Evolutionary conservation across 345 rosid genomes (phyloP), one percentile per base, ranked within the genome.

Genomic region (Carallia pectinifolia): DNA sequence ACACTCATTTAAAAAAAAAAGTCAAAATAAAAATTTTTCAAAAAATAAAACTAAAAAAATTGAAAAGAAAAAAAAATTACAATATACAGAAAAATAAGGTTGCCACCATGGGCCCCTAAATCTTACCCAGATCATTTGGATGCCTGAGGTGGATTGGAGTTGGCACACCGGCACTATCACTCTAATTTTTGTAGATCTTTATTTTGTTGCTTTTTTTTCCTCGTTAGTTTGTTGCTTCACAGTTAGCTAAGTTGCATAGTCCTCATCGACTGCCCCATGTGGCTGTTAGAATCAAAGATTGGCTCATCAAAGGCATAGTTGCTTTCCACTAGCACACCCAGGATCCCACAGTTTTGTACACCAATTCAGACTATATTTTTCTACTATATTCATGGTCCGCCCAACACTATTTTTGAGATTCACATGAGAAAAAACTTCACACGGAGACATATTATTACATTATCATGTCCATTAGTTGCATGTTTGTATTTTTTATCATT

Each of bases 211-310:
- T 52, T 77, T 68, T n/a, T n/a, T n/a, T n/a, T n/a, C n/a, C n/a
- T n/a, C n/a, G n/a, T n/a, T n/a, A n/a, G n/a, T n/a, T n/a, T n/a
- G n/a, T n/a, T n/a, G n/a, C n/a, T n/a, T n/a, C n/a, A 3, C 31
- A 38, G 66, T 56, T 27, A 47, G 68, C 61, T 8, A 69, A 61
- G 62, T 62, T 63, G 62, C 61, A 37, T 67, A 30, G 59, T 44
- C 68, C 68, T 73, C 6, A 36, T 44, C 64, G 53, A 68, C 60
- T 61, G 69, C 33, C 29, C 36, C 77, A 65, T 69, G 70, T 70
- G 75, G 62, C 69, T 37, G 40, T 61, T 69, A 27, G 74, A 66
- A 44, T 65, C 64, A 73, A 78, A 73, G 44, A 65, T 31, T 6
- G 50, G 17, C 44, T 68, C 68, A 69, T 65, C 12, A 33, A 68